Base-by-base conservation (phyloP, 225 moss, liverwort and hornwort genomes). In the Anthoceros angustus region DNA sequence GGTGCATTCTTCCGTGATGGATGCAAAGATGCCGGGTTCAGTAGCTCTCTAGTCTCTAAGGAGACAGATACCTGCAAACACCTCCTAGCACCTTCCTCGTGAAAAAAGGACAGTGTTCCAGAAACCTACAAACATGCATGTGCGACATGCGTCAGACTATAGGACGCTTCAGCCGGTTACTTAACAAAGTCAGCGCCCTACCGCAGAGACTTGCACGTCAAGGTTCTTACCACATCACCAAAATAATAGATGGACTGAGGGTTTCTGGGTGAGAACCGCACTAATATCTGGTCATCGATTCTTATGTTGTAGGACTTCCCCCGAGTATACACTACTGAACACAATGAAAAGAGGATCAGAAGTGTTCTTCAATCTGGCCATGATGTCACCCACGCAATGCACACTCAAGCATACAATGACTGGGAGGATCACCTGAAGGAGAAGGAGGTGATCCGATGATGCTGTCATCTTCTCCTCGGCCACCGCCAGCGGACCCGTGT, bases 211-310 rank as follows among this genome's bases (percentile, higher is more conserved):
- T n/a, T n/a, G n/a, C n/a, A n/a, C n/a, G n/a, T n/a, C n/a, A n/a
- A n/a, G n/a, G n/a, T n/a, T n/a, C 83, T 42, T 48, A 98, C 98
- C 88, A 79, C 86, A 40, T 92, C 98, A 18, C 98, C 98, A 69
- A 82, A 98, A 68, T 75, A 77, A 67, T 92, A 89, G 2, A 84
- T 80, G 40, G 98, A 92, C 42, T 80, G 73, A 16, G 92, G 82
- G 82, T 92, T 92, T 78, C 89, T 89, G 69, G 98, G 98, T 32
- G 84, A 87, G 77, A 98, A 98, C 72, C 89, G 89, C 61, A 92
- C 92, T 72, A 98, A 70, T 25, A 92, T 82, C 71, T 92, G 87
- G 64, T 87, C 92, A 69, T 89, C 86, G 79, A 98, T 89, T 42
- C 87, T 78, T 68, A 98, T 86, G 63, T 98, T 89, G 83, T 89